Conservation (phyloP, 1,139 yeast genomes). For the Sugiyamaella japonica region DNA sequence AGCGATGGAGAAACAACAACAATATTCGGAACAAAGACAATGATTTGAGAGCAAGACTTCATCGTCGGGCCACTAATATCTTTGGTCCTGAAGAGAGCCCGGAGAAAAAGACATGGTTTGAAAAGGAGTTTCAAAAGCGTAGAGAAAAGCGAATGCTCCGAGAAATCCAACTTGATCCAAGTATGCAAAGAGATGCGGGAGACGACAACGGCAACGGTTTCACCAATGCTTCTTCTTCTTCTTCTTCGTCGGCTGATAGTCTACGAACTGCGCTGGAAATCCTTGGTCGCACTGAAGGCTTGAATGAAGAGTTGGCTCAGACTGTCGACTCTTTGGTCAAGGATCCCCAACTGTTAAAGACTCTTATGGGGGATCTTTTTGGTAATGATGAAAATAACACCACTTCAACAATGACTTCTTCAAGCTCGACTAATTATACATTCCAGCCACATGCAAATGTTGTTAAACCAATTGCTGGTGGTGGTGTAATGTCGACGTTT, state of each 20-base stretch:
- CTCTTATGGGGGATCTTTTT: constrained; percentile 24
- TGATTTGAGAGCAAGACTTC: constrained; percentile 76
- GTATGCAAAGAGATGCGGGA: not conserved
- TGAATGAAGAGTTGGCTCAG: constrained; percentile 30
- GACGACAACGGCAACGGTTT: constrained; percentile 4
- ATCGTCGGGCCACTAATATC: constrained; percentile 64
- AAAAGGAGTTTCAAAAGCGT: constrained; percentile 66
- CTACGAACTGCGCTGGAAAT: constrained; percentile 27
- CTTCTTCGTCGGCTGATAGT: constrained; percentile 4
- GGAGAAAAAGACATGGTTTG: constrained; percentile 71
- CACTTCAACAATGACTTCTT: not conserved
- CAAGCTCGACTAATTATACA: constrained; percentile 7
- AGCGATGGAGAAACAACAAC: constrained; percentile 87
- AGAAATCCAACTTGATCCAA: constrained; percentile 21
- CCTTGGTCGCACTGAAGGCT: constrained; percentile 22
- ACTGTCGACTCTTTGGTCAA: constrained; percentile 33
- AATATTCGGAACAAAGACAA: constrained; percentile 81
- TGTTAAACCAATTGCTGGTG: constrained; percentile 15
- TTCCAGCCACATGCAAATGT: constrained; percentile 14
- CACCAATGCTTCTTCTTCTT: not conserved
- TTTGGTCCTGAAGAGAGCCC: constrained; percentile 64
- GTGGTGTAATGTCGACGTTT: constrained; percentile 21
- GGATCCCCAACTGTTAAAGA: constrained; percentile 34
- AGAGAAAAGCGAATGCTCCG: constrained; percentile 55
- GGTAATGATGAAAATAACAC: constrained; percentile 15